Evolutionary conservation across 768 basidiomycete genomes (phyloP).

Genomic region (Podaxis rugospora): DNA sequence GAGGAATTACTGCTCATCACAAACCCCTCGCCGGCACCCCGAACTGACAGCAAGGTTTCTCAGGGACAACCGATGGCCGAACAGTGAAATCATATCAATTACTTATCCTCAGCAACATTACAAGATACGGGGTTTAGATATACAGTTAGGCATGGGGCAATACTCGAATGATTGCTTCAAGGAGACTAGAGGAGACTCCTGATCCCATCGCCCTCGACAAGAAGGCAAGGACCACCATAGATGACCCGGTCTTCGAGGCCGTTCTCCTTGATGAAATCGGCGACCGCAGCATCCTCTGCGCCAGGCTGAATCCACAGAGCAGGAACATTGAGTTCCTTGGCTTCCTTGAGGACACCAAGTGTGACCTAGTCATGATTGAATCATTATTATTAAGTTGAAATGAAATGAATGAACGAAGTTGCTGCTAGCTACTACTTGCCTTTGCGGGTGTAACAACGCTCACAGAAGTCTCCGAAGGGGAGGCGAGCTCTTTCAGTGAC

Average conservation of each 20-base stretch:
- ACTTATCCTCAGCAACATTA: background rate
- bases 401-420: background rate
- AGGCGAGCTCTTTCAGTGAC: slow-evolving; percentile 51
- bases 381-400: background rate
- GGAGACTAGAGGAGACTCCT: slow-evolving; percentile 8
- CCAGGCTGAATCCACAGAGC: slow-evolving; percentile 90
- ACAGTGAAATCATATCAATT: background rate
- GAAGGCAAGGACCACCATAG: slow-evolving; percentile 78
- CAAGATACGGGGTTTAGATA: background rate
- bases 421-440: slow-evolving; percentile 28
- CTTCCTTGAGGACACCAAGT: slow-evolving; percentile 58
- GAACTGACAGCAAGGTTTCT: background rate
- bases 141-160: background rate
- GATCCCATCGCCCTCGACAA: slow-evolving; percentile 69
- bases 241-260: slow-evolving; percentile 65
- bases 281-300: slow-evolving; percentile 65
- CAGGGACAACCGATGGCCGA: background rate
- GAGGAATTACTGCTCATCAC: background rate
- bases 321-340: slow-evolving; percentile 65
- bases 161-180: background rate
- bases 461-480: slow-evolving; percentile 64
- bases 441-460: slow-evolving; percentile 77
- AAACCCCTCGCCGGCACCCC: too few relatives aligned
- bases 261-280: slow-evolving; percentile 61
- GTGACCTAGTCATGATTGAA: slow-evolving; percentile 49